A percentile compares a stretch with the other conserved stretches of the same genome.
These are phyloP conservation scores for Beauveria brongniartii DNA, from an alignment of 2,329 filamentous ascomycete species.

Conservation along the genomic window DNA sequence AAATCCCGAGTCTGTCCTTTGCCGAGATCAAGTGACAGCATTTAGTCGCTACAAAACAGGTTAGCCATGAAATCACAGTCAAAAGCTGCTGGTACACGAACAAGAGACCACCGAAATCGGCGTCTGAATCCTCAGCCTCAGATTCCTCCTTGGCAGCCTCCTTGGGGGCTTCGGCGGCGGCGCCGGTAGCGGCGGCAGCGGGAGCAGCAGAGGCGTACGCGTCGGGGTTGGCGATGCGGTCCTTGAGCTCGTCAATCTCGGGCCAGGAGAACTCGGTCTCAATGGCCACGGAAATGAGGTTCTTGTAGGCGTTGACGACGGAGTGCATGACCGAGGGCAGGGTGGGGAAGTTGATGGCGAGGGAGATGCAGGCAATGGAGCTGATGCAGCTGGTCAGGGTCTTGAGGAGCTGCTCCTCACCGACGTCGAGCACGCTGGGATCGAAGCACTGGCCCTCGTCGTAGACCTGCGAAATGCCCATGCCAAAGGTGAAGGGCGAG, in stretches of 20 bases:
- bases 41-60: constrained; percentile 42
- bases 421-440: constrained; percentile 79
- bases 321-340: constrained; percentile 95
- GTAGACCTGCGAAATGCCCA: constrained; percentile 94
- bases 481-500: constrained; percentile 99
- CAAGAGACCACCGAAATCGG: constrained; percentile 78
- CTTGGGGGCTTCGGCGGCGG: constrained; percentile 46
- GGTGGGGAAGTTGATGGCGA: constrained; percentile 92
- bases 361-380: constrained; percentile 83
- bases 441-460: constrained; percentile 93
- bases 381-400: constrained; percentile 72
- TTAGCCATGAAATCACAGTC: constrained; percentile 26
- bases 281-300: constrained; percentile 79
- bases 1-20: constrained; percentile 32
- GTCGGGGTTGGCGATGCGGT: constrained; percentile 98
- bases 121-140: constrained; percentile 52
- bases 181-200: constrained; percentile 49
- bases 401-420: constrained; percentile 87
- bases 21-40: constrained; percentile 27
- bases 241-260: constrained; percentile 96
- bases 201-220: constrained; percentile 84
- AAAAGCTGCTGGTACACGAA: constrained; percentile 26
- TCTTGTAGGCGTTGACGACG: constrained; percentile 97
- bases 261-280: constrained; percentile 90
- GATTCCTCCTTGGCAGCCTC: constrained; percentile 61